Evolutionary conservation across 2,329 filamentous ascomycete genomes (phyloP), one percentile per base, ranked within the genome.

Genomic region (Sclerotinia glacialis): DNA sequence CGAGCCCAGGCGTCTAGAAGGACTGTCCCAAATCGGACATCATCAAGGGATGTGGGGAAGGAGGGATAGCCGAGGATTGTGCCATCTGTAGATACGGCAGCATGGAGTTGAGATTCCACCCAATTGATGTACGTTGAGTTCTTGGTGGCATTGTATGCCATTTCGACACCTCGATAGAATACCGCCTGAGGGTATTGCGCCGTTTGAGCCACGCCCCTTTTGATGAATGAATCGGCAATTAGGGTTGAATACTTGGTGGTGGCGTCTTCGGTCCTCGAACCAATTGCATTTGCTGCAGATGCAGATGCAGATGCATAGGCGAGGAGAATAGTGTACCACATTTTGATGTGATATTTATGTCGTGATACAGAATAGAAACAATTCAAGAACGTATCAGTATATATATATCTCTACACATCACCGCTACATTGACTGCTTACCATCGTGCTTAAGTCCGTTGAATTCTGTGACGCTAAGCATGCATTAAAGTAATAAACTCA

Each of bases 11-110:
- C 60, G 9, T 65, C 63, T 31, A 65, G 63, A 18, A 65, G 52
- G 40, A 65, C 40, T 16, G 63, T 60, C 9, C 83, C 84, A 42
- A 85, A 78, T 7, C 83, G 81, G 68, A 85, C 80, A 67, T 85
- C 80, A 68, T 83, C 81, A 0, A 83, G 77, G 2, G 81, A 83
- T 76, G 85, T 82, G 71, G 79, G 80, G 2, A 75, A 75, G 18
- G 79, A 74, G 64, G 82, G 78, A 77, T 82, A 86, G 18, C 75
- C 74, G 66, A 85, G 76, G n/a, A 70, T 52, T 5, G 79, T 80
- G 16, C 84, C 84, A 50, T 84, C 74, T n/a, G 76, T 71, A 1
- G 77, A 71, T 3, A 86, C 79, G 9, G 85, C 77, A 0, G 77
- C 76, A 60, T 83, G 81, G 47, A 85, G 78, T 62, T 82, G 79